Base-by-base conservation (phyloP, 805 yeast species). In the Saturnispora gosingensis region DNA sequence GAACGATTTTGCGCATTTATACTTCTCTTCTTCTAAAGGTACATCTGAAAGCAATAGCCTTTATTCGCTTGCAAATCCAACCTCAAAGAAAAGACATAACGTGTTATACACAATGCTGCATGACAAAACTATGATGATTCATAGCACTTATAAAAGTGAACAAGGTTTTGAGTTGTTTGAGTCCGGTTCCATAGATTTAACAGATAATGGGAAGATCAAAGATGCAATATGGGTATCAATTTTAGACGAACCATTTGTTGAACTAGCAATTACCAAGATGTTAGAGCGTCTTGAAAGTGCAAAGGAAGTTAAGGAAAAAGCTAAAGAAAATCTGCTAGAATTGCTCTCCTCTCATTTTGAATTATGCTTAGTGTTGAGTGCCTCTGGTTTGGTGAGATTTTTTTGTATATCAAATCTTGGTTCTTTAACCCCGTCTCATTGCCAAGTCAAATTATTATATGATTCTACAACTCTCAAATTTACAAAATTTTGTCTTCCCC, bases 61-160 rank as follows among this genome's bases (percentile, higher is more conserved):
- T 6, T 47, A 22, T 18, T 54, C 59, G 1, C 35, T 43, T 3
- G 27, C 50, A 5, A 46, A 43, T 20, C 20, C 36, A 2, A 28
- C 50, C 6, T 48, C 53, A 25, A 48, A 59, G 3, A 69, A 46
- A 43, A 74, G 71, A 42, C 73, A 74, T 16, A 77, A 81, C 52
- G 72, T 78, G 1, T 67, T 89, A 5, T 88, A 83, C 62, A 80
- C 96, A 0, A 58, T 82, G n/a, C 70, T 84, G 28, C 67, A 74
- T 16, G 88, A 85, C 58, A 67, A 74, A 6, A 71, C 73, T 10
- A 60, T 90, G 43, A 71, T 88, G 28, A 75, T 85, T 0, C 88
- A 90, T 87, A 76, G 85, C 0, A 76, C 83, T 18, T 80, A 75
- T 63, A 85, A 81, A 54, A 67, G 73, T 49, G 82, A 77, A 38